Evolutionary conservation across 1,284 basidiomycete species (phyloP).

Genomic region (Tylopilus orsonianus): DNA sequence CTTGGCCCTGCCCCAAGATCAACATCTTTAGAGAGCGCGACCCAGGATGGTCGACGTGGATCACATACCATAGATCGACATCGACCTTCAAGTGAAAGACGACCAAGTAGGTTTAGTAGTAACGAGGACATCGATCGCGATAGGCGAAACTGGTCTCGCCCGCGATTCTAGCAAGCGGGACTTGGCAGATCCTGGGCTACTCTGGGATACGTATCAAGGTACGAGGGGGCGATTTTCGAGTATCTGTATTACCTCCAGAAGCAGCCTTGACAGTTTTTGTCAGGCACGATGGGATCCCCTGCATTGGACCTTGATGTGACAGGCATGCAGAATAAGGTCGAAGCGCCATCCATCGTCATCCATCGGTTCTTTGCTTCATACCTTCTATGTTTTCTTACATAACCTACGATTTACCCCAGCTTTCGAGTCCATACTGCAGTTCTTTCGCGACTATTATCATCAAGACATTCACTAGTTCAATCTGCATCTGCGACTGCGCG

Average conservation of each 20-base stretch:
- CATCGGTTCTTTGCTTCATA: background rate
- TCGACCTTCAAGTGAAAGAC: slow-evolving; percentile 18
- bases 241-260: background rate
- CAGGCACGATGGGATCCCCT: background rate
- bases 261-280: background rate
- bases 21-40: slow-evolving; percentile 15
- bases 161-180: slow-evolving; percentile 3
- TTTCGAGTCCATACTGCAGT: background rate
- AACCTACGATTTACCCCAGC: background rate
- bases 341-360: background rate
- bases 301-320: background rate
- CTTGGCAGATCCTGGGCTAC: background rate
- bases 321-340: slow-evolving; percentile 2
- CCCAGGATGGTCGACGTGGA: slow-evolving; percentile 21
- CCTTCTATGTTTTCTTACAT: background rate
- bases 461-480: background rate
- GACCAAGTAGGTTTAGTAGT: slow-evolving; percentile 8
- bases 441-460: slow-evolving; percentile 1
- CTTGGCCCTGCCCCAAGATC: slow-evolving; percentile 21
- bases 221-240: background rate
- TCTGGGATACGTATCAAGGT: background rate
- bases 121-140: slow-evolving; percentile 8
- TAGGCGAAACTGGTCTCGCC: slow-evolving; percentile 10
- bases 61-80: slow-evolving; percentile 14
- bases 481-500: background rate